Evolutionary conservation across 352 stramenopile genomes (phyloP).

Genomic region (Globisporangium sylvaticum): DNA sequence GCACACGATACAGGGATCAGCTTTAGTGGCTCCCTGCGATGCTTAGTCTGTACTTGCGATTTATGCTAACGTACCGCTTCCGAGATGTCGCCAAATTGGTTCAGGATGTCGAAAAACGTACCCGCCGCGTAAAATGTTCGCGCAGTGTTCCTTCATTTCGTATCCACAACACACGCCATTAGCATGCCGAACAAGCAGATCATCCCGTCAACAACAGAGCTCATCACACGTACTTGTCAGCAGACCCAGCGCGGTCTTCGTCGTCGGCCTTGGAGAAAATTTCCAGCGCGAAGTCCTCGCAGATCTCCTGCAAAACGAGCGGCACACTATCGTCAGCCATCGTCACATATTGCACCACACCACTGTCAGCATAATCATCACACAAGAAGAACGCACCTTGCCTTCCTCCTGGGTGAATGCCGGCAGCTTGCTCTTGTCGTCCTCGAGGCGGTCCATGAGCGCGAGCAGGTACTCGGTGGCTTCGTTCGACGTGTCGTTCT

Average conservation of each 20-base stretch:
- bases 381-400: constrained; percentile 46
- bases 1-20: neutral
- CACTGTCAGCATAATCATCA: neutral
- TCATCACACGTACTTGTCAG: constrained; percentile 72
- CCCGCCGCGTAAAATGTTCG: constrained; percentile 95
- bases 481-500: constrained; percentile 71
- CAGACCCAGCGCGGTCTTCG: constrained; percentile 88
- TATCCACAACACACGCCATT: constrained; percentile 1
- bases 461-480: constrained; percentile 86
- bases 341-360: neutral
- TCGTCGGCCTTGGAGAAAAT: constrained; percentile 94
- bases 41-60: too few species aligned
- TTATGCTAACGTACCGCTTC: constrained; percentile 50
- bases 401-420: constrained; percentile 90
- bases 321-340: neutral
- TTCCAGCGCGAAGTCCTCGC: constrained; percentile 86
- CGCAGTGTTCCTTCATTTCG: constrained; percentile 80
- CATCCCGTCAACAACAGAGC: neutral
- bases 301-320: constrained; percentile 56
- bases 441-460: constrained; percentile 90
- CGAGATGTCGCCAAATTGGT: constrained; percentile 90
- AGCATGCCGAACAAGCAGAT: neutral
- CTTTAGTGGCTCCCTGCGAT: neutral
- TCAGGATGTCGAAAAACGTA: constrained; percentile 96
- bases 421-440: constrained; percentile 88